Evolutionary conservation across 2,329 filamentous ascomycete genomes (phyloP).

Genomic region (Fusarium xyrophilum): DNA sequence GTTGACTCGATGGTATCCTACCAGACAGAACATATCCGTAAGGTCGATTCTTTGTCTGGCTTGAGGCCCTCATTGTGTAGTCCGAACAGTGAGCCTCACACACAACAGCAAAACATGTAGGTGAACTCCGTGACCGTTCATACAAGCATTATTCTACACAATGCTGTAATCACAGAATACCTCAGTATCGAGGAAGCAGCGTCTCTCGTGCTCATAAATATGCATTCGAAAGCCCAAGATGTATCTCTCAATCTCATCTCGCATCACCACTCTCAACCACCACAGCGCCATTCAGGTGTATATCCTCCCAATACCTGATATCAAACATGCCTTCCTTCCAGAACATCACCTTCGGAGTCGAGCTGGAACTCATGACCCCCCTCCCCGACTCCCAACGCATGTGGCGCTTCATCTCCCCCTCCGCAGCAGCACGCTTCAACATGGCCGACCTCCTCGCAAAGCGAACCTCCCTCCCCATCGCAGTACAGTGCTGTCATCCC

Average conservation of each 20-base stretch:
- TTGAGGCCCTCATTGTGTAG: background rate
- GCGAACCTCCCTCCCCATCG: background rate
- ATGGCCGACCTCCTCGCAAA: background rate
- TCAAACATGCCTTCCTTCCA: background rate
- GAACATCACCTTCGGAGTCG: conserved; percentile 32
- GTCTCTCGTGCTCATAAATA: background rate
- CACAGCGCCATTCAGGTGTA: background rate
- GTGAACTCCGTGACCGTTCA: background rate
- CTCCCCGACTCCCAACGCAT: background rate
- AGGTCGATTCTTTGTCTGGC: background rate
- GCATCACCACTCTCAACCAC: background rate
- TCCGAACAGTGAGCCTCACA: no score
- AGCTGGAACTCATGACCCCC: conserved; percentile 35
- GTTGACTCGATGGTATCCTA: accelerated
- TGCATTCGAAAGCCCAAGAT: background rate
- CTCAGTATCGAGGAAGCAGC: background rate
- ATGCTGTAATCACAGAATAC: no score
- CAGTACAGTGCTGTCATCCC: conserved; percentile 6
- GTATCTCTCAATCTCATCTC: no score
- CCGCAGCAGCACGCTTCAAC: conserved; percentile 4
- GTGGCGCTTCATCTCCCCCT: background rate
- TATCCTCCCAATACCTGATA: background rate
- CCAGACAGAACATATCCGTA: accelerated
- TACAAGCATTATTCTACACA: background rate
- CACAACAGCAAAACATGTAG: background rate